Evolutionary conservation across 2,329 filamentous ascomycete species (phyloP), one percentile per base, ranked within the genome.

Genomic region (Scortechinia acanthostroma): DNA sequence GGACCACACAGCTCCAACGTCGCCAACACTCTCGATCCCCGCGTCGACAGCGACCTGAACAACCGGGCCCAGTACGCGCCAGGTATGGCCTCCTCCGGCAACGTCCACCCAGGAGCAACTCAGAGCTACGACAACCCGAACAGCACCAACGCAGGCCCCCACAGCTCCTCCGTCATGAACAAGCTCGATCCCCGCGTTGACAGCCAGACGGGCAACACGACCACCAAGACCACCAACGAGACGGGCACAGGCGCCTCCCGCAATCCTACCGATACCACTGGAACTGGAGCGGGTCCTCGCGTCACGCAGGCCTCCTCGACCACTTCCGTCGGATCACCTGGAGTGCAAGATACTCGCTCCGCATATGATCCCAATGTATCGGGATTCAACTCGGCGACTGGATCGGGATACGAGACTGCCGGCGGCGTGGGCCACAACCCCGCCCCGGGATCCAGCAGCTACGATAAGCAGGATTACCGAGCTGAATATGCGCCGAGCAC

Each of bases 111-210:
- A 30, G 25, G 25, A 10, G n/a, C 25, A 10, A 30, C 10, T 30
- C 25, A 30, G 25, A n/a, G 25, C 25, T 10, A 10, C 25, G 10
- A 10, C 25, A 30, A 30, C 25, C 25, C 25, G 25, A n/a, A 30
- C 10, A 30, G n/a, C 25, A 30, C 25, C 25, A 40, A 10, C 17
- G 57, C 61, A 17, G 62, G 62, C 4, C 71, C 71, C 10, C 76
- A 80, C 63, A 71, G 70, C 60, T 66, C 59, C 23, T 70, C 77
- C 53, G 47, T 70, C 25, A 3, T 70, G 51, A 80, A 80, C 68
- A 78, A 77, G 64, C 30, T 65, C 2, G 75, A 79, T 46, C 74
- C 75, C 2, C 63, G 70, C 21, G 72, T 80, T 42, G 76, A 80
- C 58, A 70, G 65, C 56, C 70, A 69, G 62, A 80, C 77, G 40